A percentile compares a stretch with the other conserved stretches of the same genome.
Conservation (phyloP, 2,329 filamentous ascomycete species). For the Fusarium sp. region DNA sequence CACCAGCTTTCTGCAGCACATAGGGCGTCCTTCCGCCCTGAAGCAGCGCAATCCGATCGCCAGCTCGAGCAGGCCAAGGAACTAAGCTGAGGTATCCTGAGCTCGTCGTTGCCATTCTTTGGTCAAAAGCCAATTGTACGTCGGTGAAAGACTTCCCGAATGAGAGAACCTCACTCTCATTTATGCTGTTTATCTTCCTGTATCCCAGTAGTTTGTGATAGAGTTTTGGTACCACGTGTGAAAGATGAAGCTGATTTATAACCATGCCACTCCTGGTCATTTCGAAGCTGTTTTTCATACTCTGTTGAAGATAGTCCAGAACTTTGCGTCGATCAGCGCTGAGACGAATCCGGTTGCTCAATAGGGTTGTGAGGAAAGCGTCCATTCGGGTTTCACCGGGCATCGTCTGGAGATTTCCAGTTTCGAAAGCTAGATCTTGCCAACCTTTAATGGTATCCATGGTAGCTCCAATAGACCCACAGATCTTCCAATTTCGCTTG, state of each 20-base stretch:
- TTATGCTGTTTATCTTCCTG: neutral
- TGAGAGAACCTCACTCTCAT: neutral
- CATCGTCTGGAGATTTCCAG: accelerated
- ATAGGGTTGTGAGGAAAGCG: accelerated
- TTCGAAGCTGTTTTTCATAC: accelerated
- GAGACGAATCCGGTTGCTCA: neutral
- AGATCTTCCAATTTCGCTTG: neutral
- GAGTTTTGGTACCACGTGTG: accelerated
- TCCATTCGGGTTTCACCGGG: neutral
- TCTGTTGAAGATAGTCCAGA: accelerated
- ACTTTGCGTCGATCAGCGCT: neutral
- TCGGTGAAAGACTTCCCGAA: neutral
- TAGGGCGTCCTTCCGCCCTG: neutral
- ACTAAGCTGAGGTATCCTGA: neutral
- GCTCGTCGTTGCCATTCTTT: neutral
- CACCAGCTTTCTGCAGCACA: neutral
- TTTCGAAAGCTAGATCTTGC: neutral
- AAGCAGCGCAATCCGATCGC: neutral
- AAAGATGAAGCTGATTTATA: neutral
- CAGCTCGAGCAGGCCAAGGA: neutral
- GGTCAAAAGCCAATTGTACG: neutral
- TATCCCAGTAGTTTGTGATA: neutral
- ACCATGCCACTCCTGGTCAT: neutral
- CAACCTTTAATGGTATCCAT: accelerated
- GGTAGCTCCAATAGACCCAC: neutral